Evolutionary conservation across 345 rosid genomes (phyloP), one percentile per base, ranked within the genome.

Genomic region (Lenwebbia sp.): DNA sequence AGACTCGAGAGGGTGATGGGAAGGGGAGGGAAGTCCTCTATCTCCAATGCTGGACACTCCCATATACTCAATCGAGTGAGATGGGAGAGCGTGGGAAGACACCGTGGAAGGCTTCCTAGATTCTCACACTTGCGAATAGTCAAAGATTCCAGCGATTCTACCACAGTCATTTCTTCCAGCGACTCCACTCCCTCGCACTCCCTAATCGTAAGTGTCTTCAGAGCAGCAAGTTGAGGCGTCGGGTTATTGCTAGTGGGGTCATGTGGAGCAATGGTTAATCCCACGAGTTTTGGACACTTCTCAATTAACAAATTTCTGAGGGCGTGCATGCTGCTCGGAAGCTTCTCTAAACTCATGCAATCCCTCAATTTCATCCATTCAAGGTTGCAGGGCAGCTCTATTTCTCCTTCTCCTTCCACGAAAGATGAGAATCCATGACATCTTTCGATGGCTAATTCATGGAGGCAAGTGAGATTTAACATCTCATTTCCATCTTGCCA

Each of bases 221-320:
- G 6, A 56, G 60, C 2, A 23, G 28, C 3, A 23, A 56, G 60
- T 23, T 23, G 13, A 23, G 60, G 9, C 12, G 10, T 10, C 13
- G 2, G 5, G n/a, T 56, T 23, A 23, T 56, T 25, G 2, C 5
- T 23, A 0, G 0, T 3, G 0, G 4, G n/a, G 28, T 23, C 60
- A 7, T 56, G 13, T 23, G 1, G 60, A 56, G n/a, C 5, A 56
- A 56, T 8, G 2, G 2, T 10, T 56, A 25, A 5, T 23, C n/a
- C 4, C 8, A 0, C 9, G n/a, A 56, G 12, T 56, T 56, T 56
- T 8, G 60, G 28, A 56, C 60, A 56, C 4, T 25, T 10, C 5
- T 0, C 0, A 23, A 23, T 56, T 0, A 12, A 4, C 60, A 56
- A 56, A 56, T 56, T 2, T 56, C 12, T 22, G 2, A 56, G 12